Conservation (phyloP, 176 grass and related monocot species). For the Triticum dicoccoides region DNA sequence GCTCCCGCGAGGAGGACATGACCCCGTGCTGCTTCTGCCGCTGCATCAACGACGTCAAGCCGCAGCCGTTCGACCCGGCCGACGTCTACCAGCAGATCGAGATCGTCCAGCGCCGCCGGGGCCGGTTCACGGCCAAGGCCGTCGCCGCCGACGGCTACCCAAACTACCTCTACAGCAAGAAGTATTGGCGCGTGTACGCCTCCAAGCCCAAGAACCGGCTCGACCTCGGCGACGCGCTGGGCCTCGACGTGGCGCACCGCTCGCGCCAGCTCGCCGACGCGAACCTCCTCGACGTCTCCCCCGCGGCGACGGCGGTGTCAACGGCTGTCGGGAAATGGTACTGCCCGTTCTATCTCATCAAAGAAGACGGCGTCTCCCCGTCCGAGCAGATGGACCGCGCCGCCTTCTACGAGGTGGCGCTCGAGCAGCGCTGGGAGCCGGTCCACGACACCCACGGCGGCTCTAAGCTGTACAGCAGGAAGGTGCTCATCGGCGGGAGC, state of each 20-base stretch:
- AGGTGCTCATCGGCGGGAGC: constrained; percentile 1
- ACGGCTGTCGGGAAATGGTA: neutral
- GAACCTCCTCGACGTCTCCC: neutral
- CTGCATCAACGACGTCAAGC: neutral
- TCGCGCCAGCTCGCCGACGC: neutral
- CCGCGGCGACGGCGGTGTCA: neutral
- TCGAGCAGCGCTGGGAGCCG: neutral
- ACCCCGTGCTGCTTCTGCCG: neutral
- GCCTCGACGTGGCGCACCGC: neutral
- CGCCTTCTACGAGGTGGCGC: neutral
- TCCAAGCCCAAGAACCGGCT: constrained; percentile 8
- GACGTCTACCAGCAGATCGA: neutral
- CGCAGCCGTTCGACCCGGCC: neutral
- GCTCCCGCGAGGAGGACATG: neutral
- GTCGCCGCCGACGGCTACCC: neutral
- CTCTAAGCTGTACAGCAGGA: neutral
- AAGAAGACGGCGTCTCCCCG: neutral
- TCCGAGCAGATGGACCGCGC: neutral
- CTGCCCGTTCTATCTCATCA: neutral
- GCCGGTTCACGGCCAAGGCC: neutral
- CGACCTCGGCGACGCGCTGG: neutral
- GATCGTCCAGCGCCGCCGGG: neutral
- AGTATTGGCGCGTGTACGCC: neutral
- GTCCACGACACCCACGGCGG: neutral
- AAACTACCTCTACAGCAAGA: neutral